Base-by-base conservation (phyloP, 148 eudicot species). In the Rhododendron mucronatum region DNA sequence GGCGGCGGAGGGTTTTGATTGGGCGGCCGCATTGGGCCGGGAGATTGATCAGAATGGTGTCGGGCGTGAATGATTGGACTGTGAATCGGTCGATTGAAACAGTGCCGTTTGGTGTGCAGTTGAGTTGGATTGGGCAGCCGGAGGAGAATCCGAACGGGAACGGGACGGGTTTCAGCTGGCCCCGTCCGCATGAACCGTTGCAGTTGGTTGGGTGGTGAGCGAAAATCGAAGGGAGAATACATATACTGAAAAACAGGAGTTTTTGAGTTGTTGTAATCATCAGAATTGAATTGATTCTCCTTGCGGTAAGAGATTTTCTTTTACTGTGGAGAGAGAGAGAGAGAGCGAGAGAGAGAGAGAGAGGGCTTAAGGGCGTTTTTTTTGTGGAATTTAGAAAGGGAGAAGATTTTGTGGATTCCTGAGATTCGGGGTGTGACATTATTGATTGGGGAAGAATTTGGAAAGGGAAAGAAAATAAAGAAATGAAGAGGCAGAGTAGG, bases 91-190 rank as follows among this genome's bases (percentile, higher is more conserved):
- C 39, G 45, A 88, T 82, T 48, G 82, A 23, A 2, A 86, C 81
- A 45, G 82, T 85, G 80, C 84, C 90, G 50, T 86, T 86, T 11
- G 82, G 20, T 12, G 89, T 83, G 87, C 94, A 92, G 69, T 88
- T 88, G 28, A 92, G 90, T 7, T 33, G 92, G 86, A 92, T 88
- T n/a, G 77, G 76, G 87, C 94, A 91, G 83, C 85, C 90, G 63
- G 90, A 15, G 73, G 94, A 91, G 88, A 92, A 92, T 18, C 94
- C 94, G 73, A 92, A 92, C 3, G 92, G 91, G 87, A 57, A 92
- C 0, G 88, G 90, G 39, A 90, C 48, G 15, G 45, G 48, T 35
- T 63, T 79, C 44, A 81, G 33, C 47, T 26, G 16, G 2, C 79
- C 87, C 11, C 1, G 23, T 5, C 93, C 91, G 47, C 93, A 91